Evolutionary conservation across 306 rosid species (phyloP).

Genomic region (Casuarina equisetifolia): DNA sequence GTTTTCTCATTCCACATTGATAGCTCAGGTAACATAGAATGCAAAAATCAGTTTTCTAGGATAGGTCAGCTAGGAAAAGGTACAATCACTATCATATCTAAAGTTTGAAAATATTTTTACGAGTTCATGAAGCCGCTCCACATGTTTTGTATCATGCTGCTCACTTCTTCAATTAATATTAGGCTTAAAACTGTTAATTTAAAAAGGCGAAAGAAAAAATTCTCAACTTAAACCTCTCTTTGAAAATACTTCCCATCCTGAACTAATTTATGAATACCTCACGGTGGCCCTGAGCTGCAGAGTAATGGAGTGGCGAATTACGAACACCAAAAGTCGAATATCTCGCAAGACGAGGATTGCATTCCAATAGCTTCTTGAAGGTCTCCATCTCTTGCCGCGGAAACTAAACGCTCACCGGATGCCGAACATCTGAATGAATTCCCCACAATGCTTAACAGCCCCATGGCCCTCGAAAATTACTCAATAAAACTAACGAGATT

Average conservation of each 20-base stretch:
- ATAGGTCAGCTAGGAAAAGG: neutral
- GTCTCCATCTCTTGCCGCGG: slow-evolving; percentile 99
- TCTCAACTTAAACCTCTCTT: slow-evolving; percentile 3
- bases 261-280: slow-evolving; percentile 54
- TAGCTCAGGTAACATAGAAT: neutral
- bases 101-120: neutral
- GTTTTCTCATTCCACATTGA: neutral
- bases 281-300: slow-evolving; percentile 98
- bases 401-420: slow-evolving; percentile 91
- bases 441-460: slow-evolving; percentile 71
- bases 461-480: slow-evolving; percentile 52
- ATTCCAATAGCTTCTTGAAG: slow-evolving; percentile 95
- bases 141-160: neutral
- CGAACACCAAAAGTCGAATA: slow-evolving; percentile 95
- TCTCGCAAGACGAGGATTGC: slow-evolving; percentile 88
- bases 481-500: slow-evolving; percentile 23
- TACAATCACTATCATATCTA: neutral
- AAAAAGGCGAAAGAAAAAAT: neutral
- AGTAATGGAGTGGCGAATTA: slow-evolving; percentile 92
- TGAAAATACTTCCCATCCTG: neutral
- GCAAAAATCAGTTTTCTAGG: neutral
- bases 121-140: neutral
- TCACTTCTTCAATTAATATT: neutral
- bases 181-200: slow-evolving; percentile 9
- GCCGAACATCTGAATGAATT: slow-evolving; percentile 99